Evolutionary conservation across 768 basidiomycete species (phyloP), one percentile per base, ranked within the genome.

Genomic region (Tricholoma terreum): DNA sequence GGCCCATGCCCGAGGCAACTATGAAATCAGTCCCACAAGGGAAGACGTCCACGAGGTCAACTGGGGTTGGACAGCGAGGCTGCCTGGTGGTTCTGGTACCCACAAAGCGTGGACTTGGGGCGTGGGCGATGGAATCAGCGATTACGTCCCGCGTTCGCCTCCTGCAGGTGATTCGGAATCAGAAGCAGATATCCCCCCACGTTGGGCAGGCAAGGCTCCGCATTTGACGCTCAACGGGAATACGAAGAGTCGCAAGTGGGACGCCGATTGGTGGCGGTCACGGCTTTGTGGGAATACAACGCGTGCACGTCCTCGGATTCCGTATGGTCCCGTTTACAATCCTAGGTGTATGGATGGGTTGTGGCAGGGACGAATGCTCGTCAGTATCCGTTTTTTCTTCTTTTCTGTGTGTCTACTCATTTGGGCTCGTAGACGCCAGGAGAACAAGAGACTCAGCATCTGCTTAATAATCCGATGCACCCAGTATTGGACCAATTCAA

Each of bases 31-130:
- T 0, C 81, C 80, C 0, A 87, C 84, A 0, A 79, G 80, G 55
- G 85, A 78, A 30, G 88, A 90, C 68, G 73, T 89, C 19, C 64
- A 70, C 14, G 85, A 87, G 61, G 69, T 85, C 61, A 87, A 87
- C 60, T 67, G 73, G 36, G 67, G 66, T 17, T 72, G 74, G 59
- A 69, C 67, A 9, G 70, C 69, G 14, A 58, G 64, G 24, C 65
- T 74, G 3, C 71, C 72, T 2, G 9, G 56, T 14, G 64, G 62
- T 17, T 45, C 51, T 7, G 56, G 57, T 15, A 12, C 55, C 7
- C 42, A 34, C 6, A 42, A 51, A 14, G 17, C 22, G 7, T 38
- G 42, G 11, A 46, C 35, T 1, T 24, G 43, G 51, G 21, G 48
- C 24, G 11, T 51, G 43, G n/a, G 40, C 38, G 63, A 22, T 50